A percentile compares a stretch with the other conserved stretches of the same genome.
phyloP scores from a whole-genome alignment of 1,284 basidiomycete species.

The Sanghuangporus sanghuang region DNA sequence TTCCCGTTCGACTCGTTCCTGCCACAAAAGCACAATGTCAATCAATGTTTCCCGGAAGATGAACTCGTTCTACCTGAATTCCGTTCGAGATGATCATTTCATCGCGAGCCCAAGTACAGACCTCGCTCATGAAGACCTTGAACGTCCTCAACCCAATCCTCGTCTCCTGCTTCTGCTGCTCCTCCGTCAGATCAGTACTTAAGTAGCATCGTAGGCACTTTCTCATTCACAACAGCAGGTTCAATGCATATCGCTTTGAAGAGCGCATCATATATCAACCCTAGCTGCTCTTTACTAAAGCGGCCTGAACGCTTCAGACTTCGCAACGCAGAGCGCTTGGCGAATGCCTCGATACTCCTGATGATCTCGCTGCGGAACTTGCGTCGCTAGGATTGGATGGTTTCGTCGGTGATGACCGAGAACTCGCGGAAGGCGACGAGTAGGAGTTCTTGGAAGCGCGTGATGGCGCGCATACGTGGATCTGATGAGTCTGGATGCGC shows the following conservation, averaged over 20 bases:
- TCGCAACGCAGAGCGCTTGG: constrained; percentile 90
- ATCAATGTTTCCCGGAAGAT: constrained; percentile 14
- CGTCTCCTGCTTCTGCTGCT: constrained; percentile 82
- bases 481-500: constrained; percentile 90
- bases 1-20: constrained; percentile 77
- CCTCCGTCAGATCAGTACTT: constrained; percentile 46
- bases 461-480: constrained; percentile 89
- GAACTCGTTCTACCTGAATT: constrained; percentile 57
- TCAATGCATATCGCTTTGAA: constrained; percentile 84
- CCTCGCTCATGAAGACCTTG: constrained; percentile 84
- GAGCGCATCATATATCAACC: constrained; percentile 85
- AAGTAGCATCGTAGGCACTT: constrained; percentile 41
- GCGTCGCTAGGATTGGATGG: constrained; percentile 83
- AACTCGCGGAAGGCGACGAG: constrained; percentile 98
- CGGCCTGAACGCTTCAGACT: constrained; percentile 81
- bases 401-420: constrained; percentile 93
- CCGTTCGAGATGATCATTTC: constrained; percentile 92
- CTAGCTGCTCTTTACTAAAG: constrained; percentile 88
- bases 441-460: constrained; percentile 95
- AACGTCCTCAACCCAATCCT: constrained; percentile 87
- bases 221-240: constrained; percentile 51
- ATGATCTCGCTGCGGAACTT: constrained; percentile 90
- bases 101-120: constrained; percentile 94
- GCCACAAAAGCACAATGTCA: constrained; percentile 20
- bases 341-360: constrained; percentile 91